These are phyloP conservation scores for Heterotrichella gracilis DNA, from an alignment of 352 stramenopile genomes.

Conservation along the genomic window DNA sequence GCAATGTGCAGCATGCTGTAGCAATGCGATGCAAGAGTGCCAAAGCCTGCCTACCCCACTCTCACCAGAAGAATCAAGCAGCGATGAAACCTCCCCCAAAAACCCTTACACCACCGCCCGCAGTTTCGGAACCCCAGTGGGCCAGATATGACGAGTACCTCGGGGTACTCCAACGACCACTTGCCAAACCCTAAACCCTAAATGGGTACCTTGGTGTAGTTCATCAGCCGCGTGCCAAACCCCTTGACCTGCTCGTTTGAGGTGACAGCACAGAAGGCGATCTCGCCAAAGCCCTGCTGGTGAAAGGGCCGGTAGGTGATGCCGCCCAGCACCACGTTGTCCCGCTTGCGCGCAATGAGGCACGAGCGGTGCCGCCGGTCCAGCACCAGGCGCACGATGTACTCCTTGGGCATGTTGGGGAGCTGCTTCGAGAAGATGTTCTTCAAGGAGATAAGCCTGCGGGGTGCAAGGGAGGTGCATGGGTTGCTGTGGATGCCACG, in stretches of 20 bases:
- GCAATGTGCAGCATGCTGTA: no score
- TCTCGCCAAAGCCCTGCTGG: constrained; percentile 77
- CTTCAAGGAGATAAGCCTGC: constrained; percentile 67
- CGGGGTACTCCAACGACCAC: no score
- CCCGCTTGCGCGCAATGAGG: constrained; percentile 61
- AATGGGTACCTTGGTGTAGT: constrained; percentile 69
- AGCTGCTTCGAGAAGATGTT: constrained; percentile 86
- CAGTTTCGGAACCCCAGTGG: no score
- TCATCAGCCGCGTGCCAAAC: constrained; percentile 94
- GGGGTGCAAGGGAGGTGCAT: no score
- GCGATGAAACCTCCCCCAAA: no score
- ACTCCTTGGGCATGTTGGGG: constrained; percentile 94
- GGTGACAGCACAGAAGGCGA: constrained; percentile 92
- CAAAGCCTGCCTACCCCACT: no score
- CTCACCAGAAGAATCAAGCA: no score
- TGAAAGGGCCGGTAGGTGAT: constrained; percentile 84
- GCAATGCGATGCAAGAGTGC: no score
- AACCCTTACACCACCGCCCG: no score
- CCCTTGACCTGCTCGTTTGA: constrained; percentile 57
- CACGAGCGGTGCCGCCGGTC: constrained; percentile 53
- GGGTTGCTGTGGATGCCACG: constrained; percentile 37
- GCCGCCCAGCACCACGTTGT: constrained; percentile 62
- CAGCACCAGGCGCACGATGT: constrained; percentile 93
- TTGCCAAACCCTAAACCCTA: no score
- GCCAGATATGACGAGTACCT: no score